Evolutionary conservation across 345 rosid species (phyloP).

Genomic region (Populus deltoides): DNA sequence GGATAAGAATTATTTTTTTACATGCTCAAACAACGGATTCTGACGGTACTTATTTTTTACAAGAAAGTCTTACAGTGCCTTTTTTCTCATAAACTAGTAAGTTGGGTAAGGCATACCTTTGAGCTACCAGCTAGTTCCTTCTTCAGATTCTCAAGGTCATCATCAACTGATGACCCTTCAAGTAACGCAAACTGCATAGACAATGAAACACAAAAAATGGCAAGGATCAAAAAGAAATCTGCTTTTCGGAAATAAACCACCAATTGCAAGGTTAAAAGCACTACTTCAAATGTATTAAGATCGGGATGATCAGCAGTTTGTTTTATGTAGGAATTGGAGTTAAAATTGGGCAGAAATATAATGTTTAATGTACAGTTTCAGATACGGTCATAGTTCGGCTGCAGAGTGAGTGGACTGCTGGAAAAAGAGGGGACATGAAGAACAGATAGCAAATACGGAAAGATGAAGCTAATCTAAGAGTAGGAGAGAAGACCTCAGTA

Average conservation of each 20-base stretch:
- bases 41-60: not conserved
- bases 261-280: not conserved
- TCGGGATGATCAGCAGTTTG: too few relatives aligned
- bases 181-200: constrained; percentile 62
- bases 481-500: not conserved
- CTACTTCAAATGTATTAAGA: not conserved
- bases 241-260: not conserved
- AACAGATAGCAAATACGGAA: too few relatives aligned
- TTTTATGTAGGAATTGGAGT: not conserved
- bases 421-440: too few relatives aligned
- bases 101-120: constrained; percentile 40
- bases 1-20: not conserved
- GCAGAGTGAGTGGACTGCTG: too few relatives aligned
- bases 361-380: not conserved
- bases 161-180: constrained; percentile 66
- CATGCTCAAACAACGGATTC: not conserved
- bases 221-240: not conserved
- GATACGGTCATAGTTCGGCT: not conserved
- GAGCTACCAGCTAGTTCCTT: constrained; percentile 57
- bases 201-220: not conserved
- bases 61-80: not conserved
- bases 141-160: constrained; percentile 65
- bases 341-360: not conserved
- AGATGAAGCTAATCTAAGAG: not conserved
- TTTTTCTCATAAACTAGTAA: not conserved